Percentiles rank a stretch among this genome's conserved stretches.
phyloP scores from a whole-genome alignment of 768 basidiomycete species.

The Lactifluus subvellereus region DNA sequence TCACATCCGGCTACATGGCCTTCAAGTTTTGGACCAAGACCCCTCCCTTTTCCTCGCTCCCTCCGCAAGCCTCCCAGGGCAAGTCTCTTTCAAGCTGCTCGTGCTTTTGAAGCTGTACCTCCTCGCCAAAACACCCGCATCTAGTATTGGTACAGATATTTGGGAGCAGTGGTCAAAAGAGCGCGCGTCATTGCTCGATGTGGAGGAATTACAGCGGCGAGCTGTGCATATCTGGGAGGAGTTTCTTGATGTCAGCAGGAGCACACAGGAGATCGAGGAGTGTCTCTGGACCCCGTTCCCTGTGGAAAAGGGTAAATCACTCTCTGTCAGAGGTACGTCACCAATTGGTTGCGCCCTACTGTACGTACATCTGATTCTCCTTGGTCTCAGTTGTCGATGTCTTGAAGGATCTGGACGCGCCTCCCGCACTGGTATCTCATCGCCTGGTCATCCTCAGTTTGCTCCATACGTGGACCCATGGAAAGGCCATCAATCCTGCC shows the following conservation, averaged over 20 bases:
- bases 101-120: conserved; percentile 27
- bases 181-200: conserved; percentile 25
- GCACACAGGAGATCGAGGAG: conserved; percentile 39
- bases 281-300: conserved; percentile 46
- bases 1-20: conserved; percentile 26
- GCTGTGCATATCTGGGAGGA: conserved; percentile 36
- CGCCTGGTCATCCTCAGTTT: conserved; percentile 18
- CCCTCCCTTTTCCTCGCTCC: not conserved
- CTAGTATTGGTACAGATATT: conserved; percentile 27
- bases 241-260: conserved; percentile 40
- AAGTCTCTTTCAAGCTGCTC: conserved; percentile 21
- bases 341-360: not conserved
- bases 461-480: conserved; percentile 19
- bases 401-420: conserved; percentile 14
- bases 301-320: conserved; percentile 27
- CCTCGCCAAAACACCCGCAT: conserved; percentile 1
- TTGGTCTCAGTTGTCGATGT: conserved; percentile 17
- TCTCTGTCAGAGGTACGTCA: conserved; percentile 26
- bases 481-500: conserved; percentile 7
- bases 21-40: conserved; percentile 11
- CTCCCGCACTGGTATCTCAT: conserved; percentile 17
- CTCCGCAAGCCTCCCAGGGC: not conserved
- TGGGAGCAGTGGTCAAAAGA: conserved; percentile 42
- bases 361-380: not conserved
- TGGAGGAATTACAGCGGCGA: conserved; percentile 33